A percentile compares a stretch with the other conserved stretches of the same genome.
Conservation (phyloP, 2,329 filamentous ascomycete species). For the Magnaporthiopsis incrustans region DNA sequence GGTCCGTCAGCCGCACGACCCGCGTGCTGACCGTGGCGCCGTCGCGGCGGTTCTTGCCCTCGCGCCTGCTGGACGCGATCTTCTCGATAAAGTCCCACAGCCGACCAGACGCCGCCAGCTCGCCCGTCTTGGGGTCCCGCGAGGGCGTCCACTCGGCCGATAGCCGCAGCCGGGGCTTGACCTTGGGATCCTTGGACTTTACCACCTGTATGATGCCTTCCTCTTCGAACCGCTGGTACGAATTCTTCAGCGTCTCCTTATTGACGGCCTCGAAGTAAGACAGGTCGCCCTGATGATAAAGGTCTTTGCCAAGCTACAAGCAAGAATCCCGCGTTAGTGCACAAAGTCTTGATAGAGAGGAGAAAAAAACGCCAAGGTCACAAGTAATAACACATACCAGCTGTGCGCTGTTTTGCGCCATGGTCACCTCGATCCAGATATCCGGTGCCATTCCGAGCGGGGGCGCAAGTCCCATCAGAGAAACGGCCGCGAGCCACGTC, state of each 20-base stretch:
- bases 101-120: constrained; percentile 60
- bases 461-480: constrained; percentile 77
- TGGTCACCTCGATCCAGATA: constrained; percentile 69
- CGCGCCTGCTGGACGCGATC: constrained; percentile 73
- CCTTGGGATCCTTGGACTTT: constrained; percentile 57
- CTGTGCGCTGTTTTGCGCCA: constrained; percentile 75
- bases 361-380: background rate
- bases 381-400: constrained; percentile 43
- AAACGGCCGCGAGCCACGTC: constrained; percentile 83
- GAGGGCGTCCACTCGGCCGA: constrained; percentile 66
- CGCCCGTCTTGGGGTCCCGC: constrained; percentile 53
- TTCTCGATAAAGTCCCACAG: constrained; percentile 89
- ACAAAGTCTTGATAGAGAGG: background rate
- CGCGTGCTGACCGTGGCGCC: constrained; percentile 79
- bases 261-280: constrained; percentile 98
- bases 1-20: constrained; percentile 70
- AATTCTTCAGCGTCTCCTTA: constrained; percentile 94
- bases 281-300: constrained; percentile 95
- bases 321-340: constrained; percentile 14
- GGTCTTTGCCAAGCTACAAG: constrained; percentile 79
- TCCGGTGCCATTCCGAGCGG: constrained; percentile 52
- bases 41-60: constrained; percentile 95
- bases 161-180: constrained; percentile 56
- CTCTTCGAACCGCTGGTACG: constrained; percentile 79
- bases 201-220: constrained; percentile 78